Conservation (phyloP, 345 rosid species). For the Dimocarpus longan region DNA sequence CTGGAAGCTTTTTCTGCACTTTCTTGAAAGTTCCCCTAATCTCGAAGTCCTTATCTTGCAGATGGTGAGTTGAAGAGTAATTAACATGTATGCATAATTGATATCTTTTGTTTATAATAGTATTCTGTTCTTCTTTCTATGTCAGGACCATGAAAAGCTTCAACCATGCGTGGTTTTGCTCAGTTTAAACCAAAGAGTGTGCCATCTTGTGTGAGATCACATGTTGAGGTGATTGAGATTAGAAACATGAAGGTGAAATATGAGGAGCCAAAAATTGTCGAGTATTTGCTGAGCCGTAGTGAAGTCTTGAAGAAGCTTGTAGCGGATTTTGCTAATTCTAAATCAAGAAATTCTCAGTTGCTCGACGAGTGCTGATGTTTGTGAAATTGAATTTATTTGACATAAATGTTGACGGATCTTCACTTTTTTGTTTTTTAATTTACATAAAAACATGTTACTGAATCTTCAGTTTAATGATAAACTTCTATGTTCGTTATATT, state of each 20-base stretch:
- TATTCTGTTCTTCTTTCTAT: neutral
- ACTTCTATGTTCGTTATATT: no score
- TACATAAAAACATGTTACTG: no score
- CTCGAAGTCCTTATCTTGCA: no score
- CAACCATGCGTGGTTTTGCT: neutral
- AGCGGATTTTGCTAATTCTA: neutral
- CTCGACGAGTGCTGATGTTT: neutral
- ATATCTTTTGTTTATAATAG: neutral
- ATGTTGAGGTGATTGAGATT: neutral
- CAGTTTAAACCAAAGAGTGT: neutral
- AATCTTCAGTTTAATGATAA: no score
- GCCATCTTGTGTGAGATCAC: neutral
- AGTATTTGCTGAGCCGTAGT: neutral
- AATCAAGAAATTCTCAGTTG: neutral
- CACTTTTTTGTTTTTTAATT: neutral
- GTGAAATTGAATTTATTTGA: neutral
- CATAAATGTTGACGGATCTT: neutral
- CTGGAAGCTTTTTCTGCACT: no score
- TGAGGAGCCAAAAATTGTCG: neutral
- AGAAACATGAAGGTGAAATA: neutral
- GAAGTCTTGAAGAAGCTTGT: neutral
- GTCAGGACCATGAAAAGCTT: neutral
- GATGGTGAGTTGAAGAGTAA: neutral
- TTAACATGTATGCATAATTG: neutral
- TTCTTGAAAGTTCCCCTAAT: no score